Percentiles rank a stretch among this genome's conserved stretches.
Evolutionary conservation across 2,329 filamentous ascomycete genomes (phyloP).

Genomic region (Diaporthe vaccinii): DNA sequence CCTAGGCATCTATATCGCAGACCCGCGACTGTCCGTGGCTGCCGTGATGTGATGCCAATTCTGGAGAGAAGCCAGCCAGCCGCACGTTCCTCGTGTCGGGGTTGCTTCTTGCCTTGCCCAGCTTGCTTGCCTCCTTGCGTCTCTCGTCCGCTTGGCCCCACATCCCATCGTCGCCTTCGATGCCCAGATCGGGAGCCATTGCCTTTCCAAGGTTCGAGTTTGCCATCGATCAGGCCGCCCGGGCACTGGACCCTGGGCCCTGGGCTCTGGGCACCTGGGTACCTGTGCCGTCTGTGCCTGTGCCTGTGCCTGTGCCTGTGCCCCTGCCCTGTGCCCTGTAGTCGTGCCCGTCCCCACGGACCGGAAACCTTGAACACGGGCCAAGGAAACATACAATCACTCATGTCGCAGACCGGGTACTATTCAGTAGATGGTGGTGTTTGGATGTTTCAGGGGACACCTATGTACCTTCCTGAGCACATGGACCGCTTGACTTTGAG

Average conservation of each 20-base stretch:
- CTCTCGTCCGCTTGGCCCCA: slow-evolving; percentile 20
- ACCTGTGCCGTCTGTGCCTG: neutral
- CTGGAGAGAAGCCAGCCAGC: slow-evolving; percentile 10
- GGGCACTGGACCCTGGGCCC: neutral
- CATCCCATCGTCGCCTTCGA: slow-evolving; percentile 2
- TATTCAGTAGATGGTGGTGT: neutral
- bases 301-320: neutral
- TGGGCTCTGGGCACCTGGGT: neutral
- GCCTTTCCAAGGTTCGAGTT: slow-evolving; percentile 4
- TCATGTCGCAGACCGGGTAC: slow-evolving; percentile 18
- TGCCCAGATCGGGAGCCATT: slow-evolving; percentile 13
- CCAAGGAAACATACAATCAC: slow-evolving; percentile 15
- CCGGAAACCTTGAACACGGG: slow-evolving; percentile 32
- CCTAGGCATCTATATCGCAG: too few species aligned
- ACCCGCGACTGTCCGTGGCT: neutral
- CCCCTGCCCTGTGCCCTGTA: neutral
- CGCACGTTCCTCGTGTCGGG: slow-evolving; percentile 18
- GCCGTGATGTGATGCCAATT: slow-evolving; percentile 12
- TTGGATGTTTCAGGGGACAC: slow-evolving; percentile 9
- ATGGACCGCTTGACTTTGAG: neutral
- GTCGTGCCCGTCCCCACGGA: slow-evolving; percentile 10
- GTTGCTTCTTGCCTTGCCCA: neutral
- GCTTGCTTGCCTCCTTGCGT: too few species aligned
- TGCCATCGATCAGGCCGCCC: neutral
- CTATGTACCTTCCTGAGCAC: neutral